phyloP scores from a whole-genome alignment of 179 eudicot species.

The Patellifolia procumbens region DNA sequence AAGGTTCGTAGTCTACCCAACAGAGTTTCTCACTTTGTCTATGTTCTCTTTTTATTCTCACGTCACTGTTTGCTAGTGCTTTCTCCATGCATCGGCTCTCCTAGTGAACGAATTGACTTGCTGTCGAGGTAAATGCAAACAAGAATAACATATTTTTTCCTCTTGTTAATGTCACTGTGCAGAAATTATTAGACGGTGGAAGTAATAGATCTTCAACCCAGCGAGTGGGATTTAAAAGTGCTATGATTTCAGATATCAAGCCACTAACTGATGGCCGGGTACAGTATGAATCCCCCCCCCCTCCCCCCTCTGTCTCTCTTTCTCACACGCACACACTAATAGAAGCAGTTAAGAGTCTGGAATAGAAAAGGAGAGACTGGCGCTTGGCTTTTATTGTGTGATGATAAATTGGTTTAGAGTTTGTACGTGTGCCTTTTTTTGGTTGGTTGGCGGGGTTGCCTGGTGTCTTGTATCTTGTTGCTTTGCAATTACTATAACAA shows the following conservation, averaged over 20 bases:
- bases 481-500: not conserved
- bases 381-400: not conserved
- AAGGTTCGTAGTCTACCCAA: constrained; percentile 53
- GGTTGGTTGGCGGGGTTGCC: not conserved
- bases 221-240: constrained; percentile 84
- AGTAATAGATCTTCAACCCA: constrained; percentile 50
- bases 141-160: not conserved
- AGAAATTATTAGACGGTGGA: constrained; percentile 80
- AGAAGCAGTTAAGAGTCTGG: not conserved
- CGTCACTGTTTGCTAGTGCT: not conserved
- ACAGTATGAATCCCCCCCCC: constrained; percentile 31
- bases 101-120: not conserved
- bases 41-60: not conserved
- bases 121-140: not conserved
- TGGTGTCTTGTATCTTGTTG: not conserved
- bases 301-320: constrained; percentile 15
- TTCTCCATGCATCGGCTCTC: constrained; percentile 4
- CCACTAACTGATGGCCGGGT: constrained; percentile 97
- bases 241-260: constrained; percentile 76
- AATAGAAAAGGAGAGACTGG: not conserved
- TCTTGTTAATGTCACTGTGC: constrained; percentile 34
- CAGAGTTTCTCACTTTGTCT: constrained; percentile 4
- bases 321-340: not conserved
- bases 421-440: not conserved
- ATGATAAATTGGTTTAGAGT: not conserved